phyloP scores from a whole-genome alignment of 208 protist species.

The Leishmania braziliensis region DNA sequence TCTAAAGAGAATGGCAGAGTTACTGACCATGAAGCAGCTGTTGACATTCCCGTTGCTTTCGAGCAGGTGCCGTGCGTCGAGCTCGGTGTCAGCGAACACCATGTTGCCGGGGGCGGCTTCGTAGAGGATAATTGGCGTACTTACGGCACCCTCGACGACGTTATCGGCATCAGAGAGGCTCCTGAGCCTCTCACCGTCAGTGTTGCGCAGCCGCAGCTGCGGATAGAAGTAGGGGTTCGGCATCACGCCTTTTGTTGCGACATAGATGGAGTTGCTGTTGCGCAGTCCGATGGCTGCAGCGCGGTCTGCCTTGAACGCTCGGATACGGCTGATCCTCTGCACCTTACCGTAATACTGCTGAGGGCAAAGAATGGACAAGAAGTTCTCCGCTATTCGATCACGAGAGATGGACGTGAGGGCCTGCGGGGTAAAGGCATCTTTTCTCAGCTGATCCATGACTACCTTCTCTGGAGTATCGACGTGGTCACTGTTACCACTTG shows the following conservation, averaged over 20 bases:
- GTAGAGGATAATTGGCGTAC: conserved; percentile 78
- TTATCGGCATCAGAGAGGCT: conserved; percentile 3
- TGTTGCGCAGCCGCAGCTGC: conserved; percentile 64
- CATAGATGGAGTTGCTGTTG: conserved; percentile 70
- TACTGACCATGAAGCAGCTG: conserved; percentile 80
- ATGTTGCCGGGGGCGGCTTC: conserved; percentile 86
- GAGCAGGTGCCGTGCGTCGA: conserved; percentile 62
- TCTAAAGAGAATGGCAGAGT: conserved; percentile 77
- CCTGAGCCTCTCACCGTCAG: conserved; percentile 35
- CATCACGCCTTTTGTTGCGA: conserved; percentile 77
- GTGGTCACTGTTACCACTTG: background rate
- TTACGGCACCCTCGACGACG: conserved; percentile 34
- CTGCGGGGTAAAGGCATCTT: conserved; percentile 22
- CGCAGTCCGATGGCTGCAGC: conserved; percentile 43
- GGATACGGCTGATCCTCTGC: conserved; percentile 69
- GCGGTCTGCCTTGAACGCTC: conserved; percentile 49
- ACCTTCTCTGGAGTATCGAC: conserved; percentile 1
- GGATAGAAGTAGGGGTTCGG: conserved; percentile 81
- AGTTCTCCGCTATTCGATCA: conserved; percentile 66
- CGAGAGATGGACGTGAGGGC: conserved; percentile 49
- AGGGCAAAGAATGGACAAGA: conserved; percentile 77
- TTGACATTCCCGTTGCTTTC: conserved; percentile 36
- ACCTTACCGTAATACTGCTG: conserved; percentile 91
- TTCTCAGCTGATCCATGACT: conserved; percentile 9
- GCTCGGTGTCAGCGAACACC: conserved; percentile 82